Base-by-base conservation (phyloP, 2,329 filamentous ascomycete species). In the Neonectria sp. region DNA sequence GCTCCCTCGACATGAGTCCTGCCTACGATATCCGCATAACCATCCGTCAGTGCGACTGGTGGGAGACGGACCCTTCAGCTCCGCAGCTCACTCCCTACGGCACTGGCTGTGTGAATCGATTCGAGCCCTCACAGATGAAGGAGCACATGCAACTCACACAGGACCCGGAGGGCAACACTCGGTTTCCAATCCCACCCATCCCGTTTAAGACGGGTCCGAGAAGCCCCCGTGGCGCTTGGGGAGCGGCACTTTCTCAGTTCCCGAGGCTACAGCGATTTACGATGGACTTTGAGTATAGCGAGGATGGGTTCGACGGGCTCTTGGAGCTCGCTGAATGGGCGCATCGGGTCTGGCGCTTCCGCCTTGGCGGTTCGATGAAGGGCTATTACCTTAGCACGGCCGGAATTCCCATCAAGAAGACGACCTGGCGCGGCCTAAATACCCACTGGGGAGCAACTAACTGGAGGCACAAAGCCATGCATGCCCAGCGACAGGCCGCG, bases 341-440 rank as follows among this genome's bases (percentile, higher is more conserved):
- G 4, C 68, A 70, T n/a, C 61, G 61, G 6, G 68, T 68, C 27
- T 70, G 68, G 68, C 59, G 57, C 4, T 70, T 70, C 33, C 65
- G 68, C 17, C 61, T 70, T 5, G 65, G 61, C 8, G 68, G 68
- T 9, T 33, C 60, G 13, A 68, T 68, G 65, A 63, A 70, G 37
- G 65, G 68, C 1, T 66, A 66, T 21, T 68, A 70, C 24, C 68
- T 70, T 27, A 68, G 57, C 51, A 52, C 68, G 0, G 55, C 58
- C 25, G 68, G 33, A 13, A 60, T 43, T 3, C 61, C 65, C 5
- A 55, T 70, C 49, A 65, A 60, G 37, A 35, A 57, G 52, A 31
- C 25, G 13, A 57, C 53, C 29, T 68, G 67, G 67, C 59, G 64
- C 24, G 64, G 59, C 29, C 33, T 63, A 8, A n/a, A 55, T 13